Evolutionary conservation across 371 early-diverging fungal genomes (phyloP).

Genomic region (Mortierella sp.): DNA sequence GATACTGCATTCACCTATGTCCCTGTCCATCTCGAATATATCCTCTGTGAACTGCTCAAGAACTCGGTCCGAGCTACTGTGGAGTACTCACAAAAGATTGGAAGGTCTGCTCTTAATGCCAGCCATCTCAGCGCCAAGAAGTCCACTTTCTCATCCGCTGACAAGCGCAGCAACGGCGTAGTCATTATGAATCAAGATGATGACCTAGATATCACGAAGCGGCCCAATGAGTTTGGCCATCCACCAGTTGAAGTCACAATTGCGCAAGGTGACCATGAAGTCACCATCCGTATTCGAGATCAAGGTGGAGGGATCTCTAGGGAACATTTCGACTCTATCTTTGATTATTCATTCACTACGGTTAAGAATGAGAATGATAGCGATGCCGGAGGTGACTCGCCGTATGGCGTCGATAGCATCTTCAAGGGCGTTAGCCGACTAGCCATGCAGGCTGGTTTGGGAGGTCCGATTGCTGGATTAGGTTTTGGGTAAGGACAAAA

Average conservation of each 20-base stretch:
- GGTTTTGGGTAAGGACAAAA: constrained; percentile 61
- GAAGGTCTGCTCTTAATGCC: constrained; percentile 53
- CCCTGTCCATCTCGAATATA: constrained; percentile 96
- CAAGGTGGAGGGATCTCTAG: constrained; percentile 93
- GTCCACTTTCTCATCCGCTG: neutral
- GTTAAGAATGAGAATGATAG: constrained; percentile 75
- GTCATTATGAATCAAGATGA: constrained; percentile 36
- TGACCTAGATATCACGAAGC: constrained; percentile 35
- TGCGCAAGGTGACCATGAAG: constrained; percentile 80
- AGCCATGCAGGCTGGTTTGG: constrained; percentile 86
- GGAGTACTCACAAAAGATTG: constrained; percentile 73
- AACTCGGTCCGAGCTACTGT: constrained; percentile 94
- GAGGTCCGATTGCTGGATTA: constrained; percentile 86
- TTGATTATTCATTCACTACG: constrained; percentile 95
- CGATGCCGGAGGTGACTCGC: constrained; percentile 58
- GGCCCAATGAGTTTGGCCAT: constrained; percentile 50
- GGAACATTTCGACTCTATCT: constrained; percentile 82
- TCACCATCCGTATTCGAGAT: constrained; percentile 92
- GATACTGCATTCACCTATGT: constrained; percentile 91
- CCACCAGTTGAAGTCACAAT: constrained; percentile 92
- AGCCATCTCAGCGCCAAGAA: neutral
- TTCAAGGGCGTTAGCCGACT: constrained; percentile 73
- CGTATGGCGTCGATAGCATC: constrained; percentile 58
- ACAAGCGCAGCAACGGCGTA: neutral
- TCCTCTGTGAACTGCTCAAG: constrained; percentile 92